Evolutionary conservation across 768 basidiomycete genomes (phyloP).

Genomic region (Pleurotus djamor): DNA sequence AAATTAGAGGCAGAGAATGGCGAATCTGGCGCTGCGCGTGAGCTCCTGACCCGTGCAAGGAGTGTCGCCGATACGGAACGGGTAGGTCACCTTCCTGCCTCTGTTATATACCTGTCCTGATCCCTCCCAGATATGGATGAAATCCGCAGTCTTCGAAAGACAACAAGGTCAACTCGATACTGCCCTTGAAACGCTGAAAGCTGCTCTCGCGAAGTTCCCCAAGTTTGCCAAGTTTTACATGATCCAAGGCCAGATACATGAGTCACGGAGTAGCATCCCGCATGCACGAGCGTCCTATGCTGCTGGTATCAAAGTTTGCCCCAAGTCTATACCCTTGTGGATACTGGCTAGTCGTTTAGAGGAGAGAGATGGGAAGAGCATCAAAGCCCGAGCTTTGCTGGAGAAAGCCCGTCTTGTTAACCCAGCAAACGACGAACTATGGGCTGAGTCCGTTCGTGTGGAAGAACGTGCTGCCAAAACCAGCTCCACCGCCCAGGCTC

Average conservation of each 20-base stretch:
- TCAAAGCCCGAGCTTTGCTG: slow-evolving; percentile 86
- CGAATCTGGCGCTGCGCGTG: slow-evolving; percentile 81
- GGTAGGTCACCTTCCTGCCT: slow-evolving; percentile 42
- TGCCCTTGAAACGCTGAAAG: slow-evolving; percentile 72
- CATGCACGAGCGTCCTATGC: slow-evolving; percentile 81
- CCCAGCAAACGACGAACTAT: slow-evolving; percentile 79
- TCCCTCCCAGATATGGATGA: slow-evolving; percentile 91
- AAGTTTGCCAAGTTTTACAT: slow-evolving; percentile 93
- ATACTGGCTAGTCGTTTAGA: slow-evolving; percentile 87
- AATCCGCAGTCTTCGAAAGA: slow-evolving; percentile 92
- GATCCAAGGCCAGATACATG: slow-evolving; percentile 93
- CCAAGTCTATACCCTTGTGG: slow-evolving; percentile 86
- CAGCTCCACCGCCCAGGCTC: slow-evolving; percentile 5
- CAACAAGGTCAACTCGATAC: slow-evolving; percentile 75
- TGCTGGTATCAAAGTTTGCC: slow-evolving; percentile 82
- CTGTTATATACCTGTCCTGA: neutral
- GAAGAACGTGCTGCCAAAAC: slow-evolving; percentile 86
- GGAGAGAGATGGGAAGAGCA: slow-evolving; percentile 87
- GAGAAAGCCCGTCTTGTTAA: slow-evolving; percentile 89
- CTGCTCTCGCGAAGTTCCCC: slow-evolving; percentile 82
- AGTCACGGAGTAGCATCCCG: slow-evolving; percentile 53
- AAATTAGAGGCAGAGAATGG: slow-evolving; percentile 97
- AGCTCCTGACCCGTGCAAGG: slow-evolving; percentile 85
- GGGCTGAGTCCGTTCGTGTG: slow-evolving; percentile 89
- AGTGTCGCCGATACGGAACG: slow-evolving; percentile 90